Base-by-base conservation (phyloP, 2,329 filamentous ascomycete species). In the Epichloe gansuensis region DNA sequence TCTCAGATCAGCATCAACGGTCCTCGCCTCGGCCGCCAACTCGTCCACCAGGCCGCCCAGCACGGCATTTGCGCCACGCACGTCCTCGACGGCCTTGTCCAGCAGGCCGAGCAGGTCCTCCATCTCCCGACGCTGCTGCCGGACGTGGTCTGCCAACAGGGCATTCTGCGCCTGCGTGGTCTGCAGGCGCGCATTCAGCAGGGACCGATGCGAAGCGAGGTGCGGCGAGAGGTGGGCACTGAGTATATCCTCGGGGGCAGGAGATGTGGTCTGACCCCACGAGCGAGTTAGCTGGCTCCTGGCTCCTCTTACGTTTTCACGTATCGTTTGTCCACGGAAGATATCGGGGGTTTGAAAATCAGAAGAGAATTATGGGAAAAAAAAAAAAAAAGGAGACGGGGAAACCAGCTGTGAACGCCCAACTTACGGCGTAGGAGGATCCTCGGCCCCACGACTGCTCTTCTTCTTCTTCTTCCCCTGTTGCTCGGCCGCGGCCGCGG, bases 81-180 rank as follows among this genome's bases (percentile, higher is more conserved):
- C 69, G 61, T 84, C 81, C 43, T 68, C 71, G 34, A 81, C 70
- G 6, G 74, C 70, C 31, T 65, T 68, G 60, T 82, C 79, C 12
- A 82, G 69, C 12, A 67, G 64, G 2, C 59, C 65, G 23, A 82
- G 65, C 42, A 84, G 66, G 21, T 63, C 65, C 51, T 74, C 74
- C 38, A 81, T 75, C 66, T 83, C 80, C 2, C 65, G 67, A 55
- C 78, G 72, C 69, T 85, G 81, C 42, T 62, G 65, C 49, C 67
- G 65, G 12, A 84, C 69, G 51, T 75, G 72, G 44, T 72, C 72
- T 54, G 73, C 76, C 17, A 83, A 66, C 5, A 66, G 69, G 13
- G 75, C 74, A 62, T 85, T 85, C 59, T 76, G 72, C 15, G 73
- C 70, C 62, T 82, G 78, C 44, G 72, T 72, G 23, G 77, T 80